Evolutionary conservation across 176 grass and related monocot species (phyloP).

Genomic region (Poa pratensis): DNA sequence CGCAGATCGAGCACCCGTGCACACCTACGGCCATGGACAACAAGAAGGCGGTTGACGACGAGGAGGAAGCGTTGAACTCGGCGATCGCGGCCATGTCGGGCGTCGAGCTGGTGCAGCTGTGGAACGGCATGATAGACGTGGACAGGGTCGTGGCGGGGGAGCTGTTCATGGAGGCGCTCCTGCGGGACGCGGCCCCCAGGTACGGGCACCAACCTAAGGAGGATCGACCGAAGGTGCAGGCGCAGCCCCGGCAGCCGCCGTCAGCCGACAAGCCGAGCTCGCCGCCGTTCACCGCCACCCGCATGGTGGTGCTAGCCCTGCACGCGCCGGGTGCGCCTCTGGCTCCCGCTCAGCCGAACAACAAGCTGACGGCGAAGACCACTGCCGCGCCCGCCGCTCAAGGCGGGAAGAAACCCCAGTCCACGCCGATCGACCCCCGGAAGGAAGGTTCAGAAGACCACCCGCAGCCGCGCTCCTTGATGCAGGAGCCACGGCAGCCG

Average conservation of each 20-base stretch:
- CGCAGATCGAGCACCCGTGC: neutral
- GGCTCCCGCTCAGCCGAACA: too few species aligned
- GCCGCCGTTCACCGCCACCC: neutral
- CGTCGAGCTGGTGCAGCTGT: neutral
- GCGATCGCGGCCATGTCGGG: neutral
- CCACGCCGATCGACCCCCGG: too few species aligned
- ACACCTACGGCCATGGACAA: neutral
- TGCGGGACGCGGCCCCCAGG: neutral
- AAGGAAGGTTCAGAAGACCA: too few species aligned
- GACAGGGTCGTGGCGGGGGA: neutral
- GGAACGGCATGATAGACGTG: neutral
- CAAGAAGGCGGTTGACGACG: neutral
- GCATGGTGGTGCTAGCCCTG: too few species aligned
- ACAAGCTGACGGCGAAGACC: too few species aligned
- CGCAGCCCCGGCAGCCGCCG: neutral
- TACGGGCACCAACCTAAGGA: neutral
- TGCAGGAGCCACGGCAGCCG: too few species aligned
- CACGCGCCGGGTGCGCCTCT: too few species aligned
- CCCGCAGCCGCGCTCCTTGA: too few species aligned
- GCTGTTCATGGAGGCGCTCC: neutral
- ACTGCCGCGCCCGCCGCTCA: too few species aligned
- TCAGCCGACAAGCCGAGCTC: neutral
- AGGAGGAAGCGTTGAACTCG: too few species aligned
- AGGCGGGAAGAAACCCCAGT: too few species aligned
- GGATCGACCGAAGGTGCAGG: neutral